A percentile compares a stretch with the other conserved stretches of the same genome.
Evolutionary conservation across 441 rosid genomes (phyloP).

Genomic region (Lepidium campestre): DNA sequence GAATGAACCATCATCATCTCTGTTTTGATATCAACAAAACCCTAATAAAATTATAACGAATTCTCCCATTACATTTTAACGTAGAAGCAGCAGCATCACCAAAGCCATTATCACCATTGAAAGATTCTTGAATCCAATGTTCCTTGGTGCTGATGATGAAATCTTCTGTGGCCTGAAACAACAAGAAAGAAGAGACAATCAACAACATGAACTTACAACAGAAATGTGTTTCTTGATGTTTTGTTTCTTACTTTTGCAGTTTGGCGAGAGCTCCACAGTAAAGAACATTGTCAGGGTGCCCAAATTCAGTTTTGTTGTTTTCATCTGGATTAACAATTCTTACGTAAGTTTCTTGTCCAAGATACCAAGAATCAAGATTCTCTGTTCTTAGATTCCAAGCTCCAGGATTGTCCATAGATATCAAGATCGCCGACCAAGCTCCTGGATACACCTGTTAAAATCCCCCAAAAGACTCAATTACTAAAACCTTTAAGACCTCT

Average conservation of each 20-base stretch:
- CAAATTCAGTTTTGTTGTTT: slow-evolving; percentile 72
- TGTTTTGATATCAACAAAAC: slow-evolving; percentile 26
- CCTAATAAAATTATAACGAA: slow-evolving; percentile 2
- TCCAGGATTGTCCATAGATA: slow-evolving; percentile 91
- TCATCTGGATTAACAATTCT: slow-evolving; percentile 82
- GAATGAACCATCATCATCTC: slow-evolving; percentile 9
- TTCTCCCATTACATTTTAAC: slow-evolving; percentile 15
- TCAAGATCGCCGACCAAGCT: slow-evolving; percentile 84
- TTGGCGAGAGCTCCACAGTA: slow-evolving; percentile 73
- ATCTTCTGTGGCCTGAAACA: slow-evolving; percentile 65
- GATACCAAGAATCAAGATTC: slow-evolving; percentile 93
- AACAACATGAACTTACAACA: neutral
- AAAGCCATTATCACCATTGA: slow-evolving; percentile 22
- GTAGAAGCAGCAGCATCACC: slow-evolving; percentile 25
- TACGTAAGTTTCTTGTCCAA: slow-evolving; percentile 95
- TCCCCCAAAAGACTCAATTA: neutral
- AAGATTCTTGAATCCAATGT: slow-evolving; percentile 28
- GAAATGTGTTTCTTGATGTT: neutral
- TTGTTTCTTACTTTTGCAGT: slow-evolving; percentile 56
- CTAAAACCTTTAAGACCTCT: neutral
- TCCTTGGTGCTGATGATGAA: slow-evolving; percentile 39
- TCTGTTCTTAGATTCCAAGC: slow-evolving; percentile 92
- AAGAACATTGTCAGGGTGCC: slow-evolving; percentile 70
- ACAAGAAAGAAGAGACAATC: neutral
- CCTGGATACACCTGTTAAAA: slow-evolving; percentile 77